Percentiles rank a stretch among this genome's conserved stretches.
These are phyloP conservation scores for Solanum hybrid DNA, from an alignment of 305 asterid genomes.

Conservation along the genomic window DNA sequence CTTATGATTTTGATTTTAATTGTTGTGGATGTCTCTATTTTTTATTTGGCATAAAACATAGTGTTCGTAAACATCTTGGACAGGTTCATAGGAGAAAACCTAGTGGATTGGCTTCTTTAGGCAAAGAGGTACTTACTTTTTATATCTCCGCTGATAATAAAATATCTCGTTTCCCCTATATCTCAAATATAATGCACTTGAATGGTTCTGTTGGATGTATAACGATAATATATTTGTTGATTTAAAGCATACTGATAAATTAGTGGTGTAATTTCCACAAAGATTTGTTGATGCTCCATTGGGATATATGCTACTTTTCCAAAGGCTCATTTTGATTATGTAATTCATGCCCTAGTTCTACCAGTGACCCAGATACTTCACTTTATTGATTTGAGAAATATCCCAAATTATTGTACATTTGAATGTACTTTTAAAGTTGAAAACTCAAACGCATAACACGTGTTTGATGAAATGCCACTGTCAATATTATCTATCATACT, in stretches of 20 bases:
- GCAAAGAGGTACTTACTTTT: not conserved
- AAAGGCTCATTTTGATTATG: not conserved
- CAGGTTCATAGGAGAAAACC: not conserved
- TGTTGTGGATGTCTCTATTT: not conserved
- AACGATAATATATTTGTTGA: too few relatives aligned
- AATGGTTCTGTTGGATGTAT: not conserved
- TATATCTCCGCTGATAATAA: not conserved
- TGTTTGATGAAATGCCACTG: not conserved
- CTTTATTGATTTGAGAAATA: not conserved
- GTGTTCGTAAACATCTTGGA: not conserved
- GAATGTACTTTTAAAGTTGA: not conserved
- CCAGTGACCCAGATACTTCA: not conserved
- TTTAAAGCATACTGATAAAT: too few relatives aligned
- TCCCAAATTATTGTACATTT: not conserved
- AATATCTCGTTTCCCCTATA: not conserved
- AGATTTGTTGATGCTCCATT: not conserved
- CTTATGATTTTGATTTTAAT: not conserved
- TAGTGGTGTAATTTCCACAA: too few relatives aligned
- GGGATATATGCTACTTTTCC: not conserved
- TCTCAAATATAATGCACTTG: not conserved
- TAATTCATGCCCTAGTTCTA: not conserved
- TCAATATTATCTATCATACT: not conserved
- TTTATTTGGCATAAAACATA: not conserved
- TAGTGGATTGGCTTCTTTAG: not conserved
- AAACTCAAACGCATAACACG: not conserved